Conservation (phyloP, 1,284 basidiomycete species). For the Schizophyllum commune region DNA sequence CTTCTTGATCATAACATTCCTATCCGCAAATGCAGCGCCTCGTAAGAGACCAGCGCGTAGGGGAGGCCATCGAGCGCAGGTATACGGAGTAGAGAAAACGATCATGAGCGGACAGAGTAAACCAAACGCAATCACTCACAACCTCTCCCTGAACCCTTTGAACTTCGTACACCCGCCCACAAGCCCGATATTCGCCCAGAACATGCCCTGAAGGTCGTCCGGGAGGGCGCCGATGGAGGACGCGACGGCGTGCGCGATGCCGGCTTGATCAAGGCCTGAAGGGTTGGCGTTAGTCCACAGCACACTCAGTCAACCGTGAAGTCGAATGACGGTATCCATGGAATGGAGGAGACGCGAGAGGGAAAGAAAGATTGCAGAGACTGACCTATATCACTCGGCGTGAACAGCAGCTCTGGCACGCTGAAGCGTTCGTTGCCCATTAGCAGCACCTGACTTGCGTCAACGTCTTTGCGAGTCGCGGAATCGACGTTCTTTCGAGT, state of each 20-base stretch:
- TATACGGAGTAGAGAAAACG: too few relatives aligned
- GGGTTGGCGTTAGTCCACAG: slow-evolving; percentile 1
- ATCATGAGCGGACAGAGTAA: too few relatives aligned
- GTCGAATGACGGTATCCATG: too few relatives aligned
- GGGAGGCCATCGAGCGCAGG: too few relatives aligned
- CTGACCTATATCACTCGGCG: slow-evolving; percentile 65
- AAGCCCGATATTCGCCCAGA: slow-evolving; percentile 89
- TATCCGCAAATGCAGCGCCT: too few relatives aligned
- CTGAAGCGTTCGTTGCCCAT: slow-evolving; percentile 89
- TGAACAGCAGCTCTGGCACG: slow-evolving; percentile 85
- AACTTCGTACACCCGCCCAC: slow-evolving; percentile 80
- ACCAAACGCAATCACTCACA: too few relatives aligned
- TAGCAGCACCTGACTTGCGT: slow-evolving; percentile 65
- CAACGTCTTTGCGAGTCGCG: too few relatives aligned
- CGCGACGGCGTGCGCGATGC: slow-evolving; percentile 71
- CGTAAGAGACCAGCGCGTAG: too few relatives aligned
- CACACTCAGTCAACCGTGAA: neutral
- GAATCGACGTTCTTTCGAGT: too few relatives aligned
- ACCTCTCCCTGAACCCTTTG: slow-evolving; percentile 63
- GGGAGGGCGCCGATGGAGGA: slow-evolving; percentile 69
- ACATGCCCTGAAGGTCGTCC: slow-evolving; percentile 78
- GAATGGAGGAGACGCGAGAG: too few relatives aligned
- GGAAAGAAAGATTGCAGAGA: too few relatives aligned
- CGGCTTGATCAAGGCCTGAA: slow-evolving; percentile 74
- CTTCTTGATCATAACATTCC: too few relatives aligned